Conservation (phyloP, 2,329 filamentous ascomycete species). For the Aspergillus melleus region DNA sequence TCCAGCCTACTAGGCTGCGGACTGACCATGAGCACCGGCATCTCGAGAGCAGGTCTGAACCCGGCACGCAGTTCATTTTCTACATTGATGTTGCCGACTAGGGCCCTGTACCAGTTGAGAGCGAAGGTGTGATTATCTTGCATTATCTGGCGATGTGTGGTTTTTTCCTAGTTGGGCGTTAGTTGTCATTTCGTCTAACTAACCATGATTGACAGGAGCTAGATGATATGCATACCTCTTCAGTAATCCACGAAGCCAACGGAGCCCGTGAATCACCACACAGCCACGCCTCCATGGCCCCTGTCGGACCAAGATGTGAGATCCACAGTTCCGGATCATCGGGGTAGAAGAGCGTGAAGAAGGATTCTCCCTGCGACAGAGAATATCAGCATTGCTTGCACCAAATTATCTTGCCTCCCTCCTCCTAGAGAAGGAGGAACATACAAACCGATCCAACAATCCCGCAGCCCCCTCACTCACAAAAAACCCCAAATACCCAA, state of each 20-base stretch:
- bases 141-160: slow-evolving; percentile 21
- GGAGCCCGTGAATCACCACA: slow-evolving; percentile 14
- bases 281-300: slow-evolving; percentile 24
- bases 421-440: slow-evolving; percentile 3
- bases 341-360: slow-evolving; percentile 27
- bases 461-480: slow-evolving; percentile 13
- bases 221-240: slow-evolving; percentile 12
- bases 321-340: slow-evolving; percentile 19
- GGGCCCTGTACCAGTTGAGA: slow-evolving; percentile 27
- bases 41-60: slow-evolving; percentile 15
- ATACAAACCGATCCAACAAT: slow-evolving; percentile 25
- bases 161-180: slow-evolving; percentile 14
- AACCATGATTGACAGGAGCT: too few species aligned
- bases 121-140: slow-evolving; percentile 18
- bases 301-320: slow-evolving; percentile 21
- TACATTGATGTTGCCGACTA: slow-evolving; percentile 22
- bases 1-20: slow-evolving; percentile 12
- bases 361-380: slow-evolving; percentile 17
- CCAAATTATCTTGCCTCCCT: too few species aligned
- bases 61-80: slow-evolving; percentile 19
- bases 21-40: slow-evolving; percentile 21
- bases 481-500: slow-evolving; percentile 27
- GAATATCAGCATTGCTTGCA: background rate
- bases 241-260: slow-evolving; percentile 20
- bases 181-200: background rate